Conservation (phyloP, 2,329 filamentous ascomycete species). For the Colletotrichum sp. region DNA sequence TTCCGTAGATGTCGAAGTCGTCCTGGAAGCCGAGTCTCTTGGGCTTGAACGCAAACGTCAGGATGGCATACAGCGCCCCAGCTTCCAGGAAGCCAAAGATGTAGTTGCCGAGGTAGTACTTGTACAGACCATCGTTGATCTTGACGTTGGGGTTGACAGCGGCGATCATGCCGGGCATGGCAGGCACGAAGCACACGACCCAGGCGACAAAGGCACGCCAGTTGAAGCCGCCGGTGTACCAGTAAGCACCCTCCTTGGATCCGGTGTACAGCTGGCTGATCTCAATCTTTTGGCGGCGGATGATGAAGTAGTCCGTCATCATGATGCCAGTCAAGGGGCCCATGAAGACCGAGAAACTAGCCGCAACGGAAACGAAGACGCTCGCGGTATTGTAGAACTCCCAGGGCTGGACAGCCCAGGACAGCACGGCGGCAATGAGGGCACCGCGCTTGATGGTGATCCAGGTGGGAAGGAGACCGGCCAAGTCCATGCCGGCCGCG, state of each 20-base stretch:
- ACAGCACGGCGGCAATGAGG: slow-evolving; percentile 25
- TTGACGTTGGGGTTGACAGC: slow-evolving; percentile 20
- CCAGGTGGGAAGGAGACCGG: slow-evolving; percentile 29
- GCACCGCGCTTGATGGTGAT: slow-evolving; percentile 32
- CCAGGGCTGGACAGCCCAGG: slow-evolving; percentile 33
- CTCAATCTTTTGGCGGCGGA: slow-evolving; percentile 39
- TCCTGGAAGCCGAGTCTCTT: slow-evolving; percentile 11
- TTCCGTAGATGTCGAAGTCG: slow-evolving; percentile 16
- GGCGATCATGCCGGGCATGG: slow-evolving; percentile 28
- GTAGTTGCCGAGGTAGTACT: slow-evolving; percentile 27
- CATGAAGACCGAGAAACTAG: slow-evolving; percentile 32
- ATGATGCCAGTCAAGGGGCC: slow-evolving; percentile 33
- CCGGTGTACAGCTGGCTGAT: slow-evolving; percentile 40
- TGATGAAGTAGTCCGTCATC: slow-evolving; percentile 31
- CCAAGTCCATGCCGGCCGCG: slow-evolving; percentile 32
- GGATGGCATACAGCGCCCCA: slow-evolving; percentile 2
- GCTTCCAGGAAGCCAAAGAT: slow-evolving; percentile 21
- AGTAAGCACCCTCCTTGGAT: slow-evolving; percentile 38
- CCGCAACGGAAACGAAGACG: slow-evolving; percentile 29
- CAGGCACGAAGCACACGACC: slow-evolving; percentile 33
- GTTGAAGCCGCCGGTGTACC: slow-evolving; percentile 38
- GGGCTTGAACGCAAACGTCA: slow-evolving; percentile 17
- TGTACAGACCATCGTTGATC: slow-evolving; percentile 18
- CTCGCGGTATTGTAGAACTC: slow-evolving; percentile 32
- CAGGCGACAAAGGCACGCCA: slow-evolving; percentile 37